phyloP scores from a whole-genome alignment of 1,284 basidiomycete species.

The Sanghuangporus sanghuang region DNA sequence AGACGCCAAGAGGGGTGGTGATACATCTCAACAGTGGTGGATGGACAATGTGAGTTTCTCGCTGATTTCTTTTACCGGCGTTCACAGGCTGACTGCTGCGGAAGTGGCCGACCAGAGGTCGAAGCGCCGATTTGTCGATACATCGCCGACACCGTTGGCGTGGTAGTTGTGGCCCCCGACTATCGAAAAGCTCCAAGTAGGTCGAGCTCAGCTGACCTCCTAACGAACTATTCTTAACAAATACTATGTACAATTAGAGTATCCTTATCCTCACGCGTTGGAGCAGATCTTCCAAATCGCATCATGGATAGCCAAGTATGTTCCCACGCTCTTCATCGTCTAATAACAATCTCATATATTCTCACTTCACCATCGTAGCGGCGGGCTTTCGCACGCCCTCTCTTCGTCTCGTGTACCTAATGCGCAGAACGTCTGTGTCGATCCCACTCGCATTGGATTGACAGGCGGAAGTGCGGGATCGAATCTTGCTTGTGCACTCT shows the following conservation, averaged over 20 bases:
- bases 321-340: neutral
- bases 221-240: neutral
- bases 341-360: neutral
- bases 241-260: conserved; percentile 7
- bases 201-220: neutral
- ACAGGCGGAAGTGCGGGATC: conserved; percentile 24
- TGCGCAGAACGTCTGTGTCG: conserved; percentile 6
- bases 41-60: conserved; percentile 22
- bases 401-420: neutral
- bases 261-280: conserved; percentile 24
- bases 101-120: conserved; percentile 23
- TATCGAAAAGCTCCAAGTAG: conserved; percentile 24
- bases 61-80: neutral
- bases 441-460: conserved; percentile 22
- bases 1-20: conserved; percentile 18
- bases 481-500: conserved; percentile 23
- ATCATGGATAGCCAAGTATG: conserved; percentile 23
- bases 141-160: conserved; percentile 21
- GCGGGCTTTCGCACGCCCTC: conserved; percentile 15
- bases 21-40: conserved; percentile 24
- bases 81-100: neutral
- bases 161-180: conserved; percentile 23
- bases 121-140: conserved; percentile 22
- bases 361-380: neutral
- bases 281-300: conserved; percentile 21